Evolutionary conservation across 768 basidiomycete genomes (phyloP), one percentile per base, ranked within the genome.

Genomic region (Boletales sp.): DNA sequence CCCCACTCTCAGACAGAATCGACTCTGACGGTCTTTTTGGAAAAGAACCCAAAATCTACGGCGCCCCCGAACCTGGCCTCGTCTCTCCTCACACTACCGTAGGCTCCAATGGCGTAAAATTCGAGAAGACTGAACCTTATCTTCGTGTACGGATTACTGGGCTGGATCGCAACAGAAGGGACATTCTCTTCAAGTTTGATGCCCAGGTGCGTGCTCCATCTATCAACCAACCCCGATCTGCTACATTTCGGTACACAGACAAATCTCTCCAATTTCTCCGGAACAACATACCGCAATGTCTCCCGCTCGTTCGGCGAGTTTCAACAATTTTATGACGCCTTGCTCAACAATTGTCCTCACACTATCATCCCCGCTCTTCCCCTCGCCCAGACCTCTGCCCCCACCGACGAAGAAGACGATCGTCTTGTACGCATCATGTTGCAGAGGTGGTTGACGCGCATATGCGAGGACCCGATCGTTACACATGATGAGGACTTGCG

Each of bases 321-420:
- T 68, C 88, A 92, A 65, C 83, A 89, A 55, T 92, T 98, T 69
- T 92, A 94, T 59, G 93, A 96, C 42, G 80, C 94, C 42, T 79
- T 95, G 58, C 80, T 93, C 30, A 80, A 86, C 60, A 92, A 81
- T 68, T 94, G 91, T 66, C 96, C 96, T 0, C 96, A 98, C 63
- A 95, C 94, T 25, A 96, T 99, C 59, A 78, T 97, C 14, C 92
- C 96, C 8, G 96, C 96, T 5, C 78, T 99, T 13, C 96, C 96
- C 1, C 78, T 98, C n/a, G 83, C 94, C 0, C 92, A 95, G 57
- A 97, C 94, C 0, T 97, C 94, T 12, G 96, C 96, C 3, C 87
- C 92, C 21, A 94, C 92, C 12, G 96, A 98, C 62, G 96, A 98
- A 71, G 96, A 98, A 70, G 96, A 99, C 68, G 96, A 98, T 67